A percentile compares a stretch with the other conserved stretches of the same genome.
Conservation (phyloP, 495 filamentous ascomycete genomes). For the Friedmanniomyces simplex region DNA sequence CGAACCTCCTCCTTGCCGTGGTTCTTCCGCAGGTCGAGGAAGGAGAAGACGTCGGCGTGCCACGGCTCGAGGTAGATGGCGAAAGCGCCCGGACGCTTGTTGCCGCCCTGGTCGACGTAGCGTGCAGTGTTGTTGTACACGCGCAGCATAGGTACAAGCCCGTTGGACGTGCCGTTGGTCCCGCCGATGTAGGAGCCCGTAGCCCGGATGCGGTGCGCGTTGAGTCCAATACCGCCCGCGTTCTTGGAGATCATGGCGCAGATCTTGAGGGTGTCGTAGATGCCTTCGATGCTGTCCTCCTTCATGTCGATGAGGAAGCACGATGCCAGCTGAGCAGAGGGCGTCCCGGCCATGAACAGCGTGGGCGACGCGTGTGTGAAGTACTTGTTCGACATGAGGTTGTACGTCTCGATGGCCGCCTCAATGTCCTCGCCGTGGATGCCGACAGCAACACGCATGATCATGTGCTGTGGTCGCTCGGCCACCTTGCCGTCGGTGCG, state of each 20-base stretch:
- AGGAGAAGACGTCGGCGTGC: slow-evolving; percentile 96
- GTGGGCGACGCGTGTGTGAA: slow-evolving; percentile 98
- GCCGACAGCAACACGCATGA: slow-evolving; percentile 96
- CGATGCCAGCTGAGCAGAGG: slow-evolving; percentile 82
- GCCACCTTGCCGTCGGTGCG: slow-evolving; percentile 87
- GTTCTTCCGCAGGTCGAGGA: slow-evolving; percentile 96
- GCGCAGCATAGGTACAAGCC: slow-evolving; percentile 92
- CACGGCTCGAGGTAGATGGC: slow-evolving; percentile 99
- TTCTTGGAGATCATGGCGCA: slow-evolving; percentile 99
- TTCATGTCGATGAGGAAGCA: slow-evolving; percentile 99
- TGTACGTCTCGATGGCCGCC: slow-evolving; percentile 90
- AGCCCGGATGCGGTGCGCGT: slow-evolving; percentile 89
- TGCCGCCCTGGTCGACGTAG: slow-evolving; percentile 97
- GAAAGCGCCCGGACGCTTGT: slow-evolving; percentile 97
- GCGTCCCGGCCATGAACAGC: slow-evolving; percentile 94
- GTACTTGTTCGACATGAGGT: slow-evolving; percentile 93
- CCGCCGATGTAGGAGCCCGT: slow-evolving; percentile 96
- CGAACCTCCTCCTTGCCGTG: slow-evolving; percentile 97
- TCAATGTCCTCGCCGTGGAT: slow-evolving; percentile 94
- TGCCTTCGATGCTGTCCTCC: slow-evolving; percentile 97
- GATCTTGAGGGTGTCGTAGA: slow-evolving; percentile 97
- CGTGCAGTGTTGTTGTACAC: slow-evolving; percentile 98
- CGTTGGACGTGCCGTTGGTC: slow-evolving; percentile 95
- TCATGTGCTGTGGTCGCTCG: slow-evolving; percentile 95
- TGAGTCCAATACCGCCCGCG: slow-evolving; percentile 92